Conservation (phyloP, 192 early-diverging fungal genomes). For the Coemansia sp. region DNA sequence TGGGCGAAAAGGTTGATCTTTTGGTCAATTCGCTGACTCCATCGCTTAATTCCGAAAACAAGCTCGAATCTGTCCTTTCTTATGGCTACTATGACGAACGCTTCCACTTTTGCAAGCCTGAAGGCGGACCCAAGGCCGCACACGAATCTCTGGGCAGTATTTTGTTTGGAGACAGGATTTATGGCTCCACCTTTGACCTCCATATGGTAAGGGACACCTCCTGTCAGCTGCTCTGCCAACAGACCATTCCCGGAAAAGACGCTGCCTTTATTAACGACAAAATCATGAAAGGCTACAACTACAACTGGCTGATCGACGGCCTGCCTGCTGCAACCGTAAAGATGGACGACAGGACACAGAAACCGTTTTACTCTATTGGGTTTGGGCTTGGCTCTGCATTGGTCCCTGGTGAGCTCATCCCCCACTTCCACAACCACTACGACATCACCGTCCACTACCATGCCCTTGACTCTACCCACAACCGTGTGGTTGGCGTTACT, state of each 20-base stretch:
- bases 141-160: conserved; percentile 88
- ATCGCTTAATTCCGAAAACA: conserved; percentile 57
- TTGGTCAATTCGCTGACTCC: conserved; percentile 89
- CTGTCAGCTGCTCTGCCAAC: conserved; percentile 69
- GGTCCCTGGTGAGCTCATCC: conserved; percentile 29
- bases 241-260: conserved; percentile 65
- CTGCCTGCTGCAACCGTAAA: conserved; percentile 75
- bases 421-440: conserved; percentile 83
- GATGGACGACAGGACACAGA: conserved; percentile 55
- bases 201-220: conserved; percentile 58
- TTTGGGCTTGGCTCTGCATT: conserved; percentile 68
- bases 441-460: conserved; percentile 85
- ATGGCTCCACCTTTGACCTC: conserved; percentile 77
- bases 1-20: conserved; percentile 68
- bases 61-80: conserved; percentile 74
- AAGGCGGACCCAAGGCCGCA: conserved; percentile 60
- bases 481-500: conserved; percentile 87
- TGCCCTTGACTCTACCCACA: conserved; percentile 58
- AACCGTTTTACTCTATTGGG: conserved; percentile 72
- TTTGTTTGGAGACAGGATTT: conserved; percentile 95
- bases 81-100: conserved; percentile 86
- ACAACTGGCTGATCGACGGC: conserved; percentile 90
- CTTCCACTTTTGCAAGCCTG: conserved; percentile 85
- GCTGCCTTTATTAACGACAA: conserved; percentile 86
- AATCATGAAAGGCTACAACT: conserved; percentile 71